Conservation (phyloP, 352 stramenopile species). For the Thraustotheca clavata region DNA sequence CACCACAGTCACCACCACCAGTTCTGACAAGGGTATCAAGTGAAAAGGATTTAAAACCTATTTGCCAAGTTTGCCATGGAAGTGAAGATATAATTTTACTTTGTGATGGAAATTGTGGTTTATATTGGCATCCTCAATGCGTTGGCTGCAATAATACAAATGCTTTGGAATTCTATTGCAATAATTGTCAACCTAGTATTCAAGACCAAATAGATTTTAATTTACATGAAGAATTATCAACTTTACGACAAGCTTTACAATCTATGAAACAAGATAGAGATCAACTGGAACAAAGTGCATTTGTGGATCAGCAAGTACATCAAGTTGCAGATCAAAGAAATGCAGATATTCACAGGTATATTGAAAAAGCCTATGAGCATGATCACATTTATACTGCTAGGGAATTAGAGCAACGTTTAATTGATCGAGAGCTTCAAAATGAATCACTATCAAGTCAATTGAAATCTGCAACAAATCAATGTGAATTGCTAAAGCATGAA, state of each 20-base stretch:
- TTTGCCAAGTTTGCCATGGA: neutral
- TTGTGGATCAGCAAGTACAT: conserved; percentile 28
- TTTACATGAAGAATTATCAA: conserved; percentile 43
- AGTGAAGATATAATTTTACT: neutral
- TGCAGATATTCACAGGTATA: conserved; percentile 15
- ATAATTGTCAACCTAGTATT: neutral
- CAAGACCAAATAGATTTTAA: conserved; percentile 28
- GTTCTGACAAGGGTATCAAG: neutral
- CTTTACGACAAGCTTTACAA: conserved; percentile 31
- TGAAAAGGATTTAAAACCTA: neutral
- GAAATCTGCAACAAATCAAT: too few species aligned
- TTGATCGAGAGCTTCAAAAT: too few species aligned
- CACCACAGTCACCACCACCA: neutral
- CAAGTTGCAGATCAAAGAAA: conserved; percentile 26
- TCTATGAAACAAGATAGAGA: conserved; percentile 35
- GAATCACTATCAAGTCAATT: too few species aligned
- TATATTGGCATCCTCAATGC: conserved; percentile 11
- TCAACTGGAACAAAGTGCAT: conserved; percentile 30
- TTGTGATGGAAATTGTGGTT: conserved; percentile 21
- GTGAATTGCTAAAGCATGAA: too few species aligned
- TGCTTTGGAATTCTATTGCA: conserved; percentile 10
- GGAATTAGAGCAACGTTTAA: too few species aligned
- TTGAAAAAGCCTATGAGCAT: too few species aligned
- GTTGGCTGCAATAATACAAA: neutral
- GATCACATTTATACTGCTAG: too few species aligned